Conservation (phyloP, 2,329 filamentous ascomycete genomes). For the Thelonectria discophora region DNA sequence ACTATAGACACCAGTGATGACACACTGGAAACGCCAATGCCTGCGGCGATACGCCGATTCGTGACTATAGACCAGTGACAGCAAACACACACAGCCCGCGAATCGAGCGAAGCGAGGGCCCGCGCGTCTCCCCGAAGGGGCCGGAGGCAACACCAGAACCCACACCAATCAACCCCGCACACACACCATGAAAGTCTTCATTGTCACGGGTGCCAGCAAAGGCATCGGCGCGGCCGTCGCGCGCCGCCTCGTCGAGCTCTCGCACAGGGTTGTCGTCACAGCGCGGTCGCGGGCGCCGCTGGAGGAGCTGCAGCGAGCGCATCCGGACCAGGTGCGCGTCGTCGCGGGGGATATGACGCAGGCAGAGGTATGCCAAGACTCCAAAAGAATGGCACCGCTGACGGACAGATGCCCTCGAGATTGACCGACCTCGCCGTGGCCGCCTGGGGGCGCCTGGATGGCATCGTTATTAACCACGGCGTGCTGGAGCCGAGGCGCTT, state of each 20-base stretch:
- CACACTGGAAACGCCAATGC: too few relatives aligned
- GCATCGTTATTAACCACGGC: slow-evolving; percentile 89
- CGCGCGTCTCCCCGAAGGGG: too few relatives aligned
- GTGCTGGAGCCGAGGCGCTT: slow-evolving; percentile 79
- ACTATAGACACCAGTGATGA: too few relatives aligned
- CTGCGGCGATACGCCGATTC: too few relatives aligned
- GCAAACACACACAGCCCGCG: too few relatives aligned
- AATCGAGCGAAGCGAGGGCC: too few relatives aligned
- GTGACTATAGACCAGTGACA: too few relatives aligned
- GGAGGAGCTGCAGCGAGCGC: slow-evolving; percentile 59
- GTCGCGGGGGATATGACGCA: slow-evolving; percentile 65
- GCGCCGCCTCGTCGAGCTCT: slow-evolving; percentile 58
- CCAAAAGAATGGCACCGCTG: background rate
- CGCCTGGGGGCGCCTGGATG: slow-evolving; percentile 78
- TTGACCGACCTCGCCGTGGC: slow-evolving; percentile 72
- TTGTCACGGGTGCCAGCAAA: slow-evolving; percentile 73
- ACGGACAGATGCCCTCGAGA: slow-evolving; percentile 61
- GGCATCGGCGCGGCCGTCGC: slow-evolving; percentile 69
- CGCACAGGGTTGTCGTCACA: slow-evolving; percentile 67
- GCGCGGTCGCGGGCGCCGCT: slow-evolving; percentile 62
- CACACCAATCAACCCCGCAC: too few relatives aligned
- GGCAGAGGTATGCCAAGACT: slow-evolving; percentile 53
- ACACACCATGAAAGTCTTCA: slow-evolving; percentile 67
- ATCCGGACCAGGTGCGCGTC: slow-evolving; percentile 61
- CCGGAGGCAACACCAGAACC: too few relatives aligned